phyloP scores from a whole-genome alignment of 768 basidiomycete genomes.

The Lactarius deliciosus region DNA sequence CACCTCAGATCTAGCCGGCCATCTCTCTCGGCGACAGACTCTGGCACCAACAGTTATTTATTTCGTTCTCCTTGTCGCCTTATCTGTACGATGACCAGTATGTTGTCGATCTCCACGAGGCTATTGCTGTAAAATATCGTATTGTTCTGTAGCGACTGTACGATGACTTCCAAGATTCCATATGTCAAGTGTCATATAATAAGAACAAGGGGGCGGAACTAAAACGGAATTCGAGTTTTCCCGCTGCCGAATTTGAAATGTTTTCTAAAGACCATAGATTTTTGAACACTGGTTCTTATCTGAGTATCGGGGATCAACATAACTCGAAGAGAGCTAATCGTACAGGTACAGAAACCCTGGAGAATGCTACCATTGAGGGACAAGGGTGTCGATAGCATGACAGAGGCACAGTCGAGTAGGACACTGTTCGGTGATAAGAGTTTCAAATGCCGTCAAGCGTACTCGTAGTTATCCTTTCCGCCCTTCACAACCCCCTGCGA shows the following conservation, averaged over 20 bases:
- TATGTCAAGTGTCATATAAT: no score
- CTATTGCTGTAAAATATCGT: constrained; percentile 14
- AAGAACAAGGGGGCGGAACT: not conserved
- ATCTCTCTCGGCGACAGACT: constrained; percentile 12
- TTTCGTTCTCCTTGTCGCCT: not conserved
- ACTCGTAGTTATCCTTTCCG: constrained; percentile 29
- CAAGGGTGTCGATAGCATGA: not conserved
- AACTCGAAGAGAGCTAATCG: not conserved
- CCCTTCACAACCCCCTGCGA: constrained; percentile 33
- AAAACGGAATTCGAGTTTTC: no score
- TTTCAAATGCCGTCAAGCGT: not conserved
- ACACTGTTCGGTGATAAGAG: not conserved
- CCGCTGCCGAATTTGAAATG: not conserved
- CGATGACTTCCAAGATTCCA: not conserved
- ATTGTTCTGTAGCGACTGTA: not conserved
- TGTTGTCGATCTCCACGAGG: constrained; percentile 6
- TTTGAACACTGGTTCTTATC: not conserved
- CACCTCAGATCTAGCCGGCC: constrained; percentile 2
- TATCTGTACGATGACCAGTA: constrained; percentile 21
- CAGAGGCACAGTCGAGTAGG: not conserved
- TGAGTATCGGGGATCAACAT: not conserved
- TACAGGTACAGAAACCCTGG: not conserved
- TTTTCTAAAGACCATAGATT: not conserved
- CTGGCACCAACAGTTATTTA: constrained; percentile 10
- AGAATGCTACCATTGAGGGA: not conserved